Conservation (phyloP, 176 grass and related monocot species). For the Coix lacrymajobi region DNA sequence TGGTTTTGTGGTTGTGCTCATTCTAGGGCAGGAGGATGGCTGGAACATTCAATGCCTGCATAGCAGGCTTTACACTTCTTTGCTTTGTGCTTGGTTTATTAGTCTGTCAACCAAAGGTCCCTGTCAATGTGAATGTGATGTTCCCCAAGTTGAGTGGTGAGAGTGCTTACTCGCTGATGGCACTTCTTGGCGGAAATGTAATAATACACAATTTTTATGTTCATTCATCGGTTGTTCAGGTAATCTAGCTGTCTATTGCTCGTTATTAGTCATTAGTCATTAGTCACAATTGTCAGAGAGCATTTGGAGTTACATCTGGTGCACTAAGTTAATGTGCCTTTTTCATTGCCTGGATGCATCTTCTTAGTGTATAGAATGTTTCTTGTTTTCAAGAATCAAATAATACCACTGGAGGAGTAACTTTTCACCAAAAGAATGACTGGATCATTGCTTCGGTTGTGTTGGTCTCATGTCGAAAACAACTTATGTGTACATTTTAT, state of each 20-base stretch:
- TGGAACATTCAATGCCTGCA: conserved; percentile 36
- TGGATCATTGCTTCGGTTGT: not conserved
- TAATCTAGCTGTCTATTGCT: not conserved
- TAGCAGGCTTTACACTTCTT: conserved; percentile 60
- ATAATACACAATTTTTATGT: conserved; percentile 76
- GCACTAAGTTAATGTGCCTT: not conserved
- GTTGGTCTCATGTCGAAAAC: not conserved
- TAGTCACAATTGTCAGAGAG: not conserved
- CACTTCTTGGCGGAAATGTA: conserved; percentile 72
- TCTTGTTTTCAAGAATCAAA: not conserved
- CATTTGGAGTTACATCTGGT: not conserved
- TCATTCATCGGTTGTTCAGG: conserved; percentile 77
- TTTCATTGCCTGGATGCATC: not conserved
- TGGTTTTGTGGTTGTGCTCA: not conserved
- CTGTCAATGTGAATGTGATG: conserved; percentile 52
- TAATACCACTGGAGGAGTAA: not conserved
- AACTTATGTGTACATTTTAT: not conserved
- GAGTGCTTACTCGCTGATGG: conserved; percentile 79
- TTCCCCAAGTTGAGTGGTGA: conserved; percentile 85
- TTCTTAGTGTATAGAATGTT: not conserved
- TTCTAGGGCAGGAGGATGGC: conserved; percentile 47
- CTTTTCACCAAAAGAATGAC: not conserved
- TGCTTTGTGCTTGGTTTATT: conserved; percentile 72
- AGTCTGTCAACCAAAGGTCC: conserved; percentile 66
- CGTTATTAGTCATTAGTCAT: not conserved